These are phyloP conservation scores for Trametes pubescens DNA, from an alignment of 1,284 basidiomycete genomes.

Conservation along the genomic window DNA sequence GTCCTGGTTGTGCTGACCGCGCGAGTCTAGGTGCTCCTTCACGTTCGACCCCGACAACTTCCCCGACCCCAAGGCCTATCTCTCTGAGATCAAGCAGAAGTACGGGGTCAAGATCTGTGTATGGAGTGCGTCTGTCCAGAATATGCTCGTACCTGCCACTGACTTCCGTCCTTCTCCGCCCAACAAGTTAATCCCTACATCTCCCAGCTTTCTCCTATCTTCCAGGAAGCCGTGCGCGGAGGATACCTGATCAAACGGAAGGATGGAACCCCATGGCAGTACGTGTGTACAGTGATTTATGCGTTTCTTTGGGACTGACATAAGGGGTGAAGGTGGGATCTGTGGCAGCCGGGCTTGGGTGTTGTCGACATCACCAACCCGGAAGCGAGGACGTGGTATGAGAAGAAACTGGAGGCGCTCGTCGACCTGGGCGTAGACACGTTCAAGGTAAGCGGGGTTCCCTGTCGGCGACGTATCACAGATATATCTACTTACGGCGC, in stretches of 20 bases:
- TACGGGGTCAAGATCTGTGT: constrained; percentile 78
- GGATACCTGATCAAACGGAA: constrained; percentile 76
- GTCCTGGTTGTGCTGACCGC: background rate
- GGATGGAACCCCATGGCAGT: constrained; percentile 80
- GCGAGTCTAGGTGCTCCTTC: constrained; percentile 67
- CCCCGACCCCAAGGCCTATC: constrained; percentile 73
- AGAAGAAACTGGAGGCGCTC: constrained; percentile 62
- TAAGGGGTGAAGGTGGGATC: constrained; percentile 61
- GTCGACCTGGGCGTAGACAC: constrained; percentile 76
- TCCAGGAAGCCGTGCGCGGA: constrained; percentile 70
- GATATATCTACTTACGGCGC: background rate
- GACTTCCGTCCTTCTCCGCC: background rate
- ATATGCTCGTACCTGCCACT: constrained; percentile 1
- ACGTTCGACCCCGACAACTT: constrained; percentile 81
- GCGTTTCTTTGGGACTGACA: background rate
- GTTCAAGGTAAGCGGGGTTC: constrained; percentile 60
- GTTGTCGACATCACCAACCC: constrained; percentile 80
- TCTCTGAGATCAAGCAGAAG: constrained; percentile 70
- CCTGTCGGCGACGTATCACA: background rate
- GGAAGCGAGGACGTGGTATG: constrained; percentile 72
- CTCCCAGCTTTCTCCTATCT: constrained; percentile 73
- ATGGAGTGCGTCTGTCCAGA: constrained; percentile 61
- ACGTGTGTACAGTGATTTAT: constrained; percentile 35
- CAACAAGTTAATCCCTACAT: constrained; percentile 71
- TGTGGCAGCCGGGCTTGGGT: constrained; percentile 78